Percentiles rank a stretch among this genome's conserved stretches.
phyloP scores from a whole-genome alignment of 441 rosid species.

The Erysimum cheiri region DNA sequence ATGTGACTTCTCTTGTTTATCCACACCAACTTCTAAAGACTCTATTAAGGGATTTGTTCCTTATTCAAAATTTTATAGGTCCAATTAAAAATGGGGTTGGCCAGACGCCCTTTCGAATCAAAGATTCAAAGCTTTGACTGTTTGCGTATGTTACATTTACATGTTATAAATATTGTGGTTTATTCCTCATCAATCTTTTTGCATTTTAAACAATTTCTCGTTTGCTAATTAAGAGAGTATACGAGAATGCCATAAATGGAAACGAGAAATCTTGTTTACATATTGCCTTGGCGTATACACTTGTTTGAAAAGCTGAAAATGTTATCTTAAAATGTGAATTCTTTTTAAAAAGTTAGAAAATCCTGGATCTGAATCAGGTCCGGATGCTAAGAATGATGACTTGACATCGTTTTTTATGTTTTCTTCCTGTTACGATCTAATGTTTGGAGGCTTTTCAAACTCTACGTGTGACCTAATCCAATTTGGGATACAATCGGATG shows the following conservation, averaged over 20 bases:
- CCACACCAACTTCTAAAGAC: conserved; percentile 3
- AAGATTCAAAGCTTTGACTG: background rate
- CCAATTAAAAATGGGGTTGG: too few species aligned
- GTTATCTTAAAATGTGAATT: background rate
- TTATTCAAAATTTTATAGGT: background rate
- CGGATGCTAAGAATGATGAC: background rate
- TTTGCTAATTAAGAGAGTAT: too few species aligned
- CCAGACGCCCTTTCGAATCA: background rate
- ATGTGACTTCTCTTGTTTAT: background rate
- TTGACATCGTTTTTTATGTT: background rate
- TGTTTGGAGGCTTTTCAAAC: background rate
- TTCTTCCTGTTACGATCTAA: background rate
- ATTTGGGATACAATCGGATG: too few species aligned
- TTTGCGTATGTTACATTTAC: background rate
- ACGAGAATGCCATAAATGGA: too few species aligned
- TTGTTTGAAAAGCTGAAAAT: background rate
- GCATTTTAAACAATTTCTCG: background rate
- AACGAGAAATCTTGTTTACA: background rate
- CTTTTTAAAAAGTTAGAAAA: background rate
- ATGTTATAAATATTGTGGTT: background rate
- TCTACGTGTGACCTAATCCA: too few species aligned
- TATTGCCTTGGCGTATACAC: background rate
- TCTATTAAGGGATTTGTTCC: background rate
- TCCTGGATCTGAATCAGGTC: background rate
- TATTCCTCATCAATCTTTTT: background rate